Percentiles rank a stretch among this genome's conserved stretches.
phyloP scores from a whole-genome alignment of 306 rosid species.

The Senna tora region DNA sequence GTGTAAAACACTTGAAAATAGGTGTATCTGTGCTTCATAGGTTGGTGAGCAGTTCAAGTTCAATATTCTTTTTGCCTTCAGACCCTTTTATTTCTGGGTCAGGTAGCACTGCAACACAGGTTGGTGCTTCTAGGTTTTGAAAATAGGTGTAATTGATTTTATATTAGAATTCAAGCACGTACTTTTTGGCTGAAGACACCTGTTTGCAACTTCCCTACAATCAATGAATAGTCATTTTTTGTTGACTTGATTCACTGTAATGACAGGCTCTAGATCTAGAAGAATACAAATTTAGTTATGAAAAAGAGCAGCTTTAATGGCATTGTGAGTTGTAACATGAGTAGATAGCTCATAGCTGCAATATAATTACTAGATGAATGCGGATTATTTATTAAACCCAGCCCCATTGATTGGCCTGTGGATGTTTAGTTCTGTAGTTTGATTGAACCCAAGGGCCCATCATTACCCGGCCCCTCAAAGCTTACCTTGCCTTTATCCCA shows the following conservation, averaged over 20 bases:
- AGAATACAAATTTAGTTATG: neutral
- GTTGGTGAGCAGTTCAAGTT: neutral
- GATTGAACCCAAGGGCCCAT: too few species aligned
- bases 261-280: neutral
- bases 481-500: too few species aligned
- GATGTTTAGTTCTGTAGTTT: too few species aligned
- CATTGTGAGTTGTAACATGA: neutral
- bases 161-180: neutral
- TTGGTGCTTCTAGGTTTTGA: neutral
- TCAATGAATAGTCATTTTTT: neutral
- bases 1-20: too few species aligned
- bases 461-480: too few species aligned
- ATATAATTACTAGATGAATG: neutral
- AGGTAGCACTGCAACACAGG: neutral
- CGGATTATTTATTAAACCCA: neutral
- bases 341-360: neutral
- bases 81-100: neutral
- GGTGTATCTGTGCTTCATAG: neutral
- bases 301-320: neutral
- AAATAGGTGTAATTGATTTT: neutral
- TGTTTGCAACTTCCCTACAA: neutral
- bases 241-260: conserved; percentile 5
- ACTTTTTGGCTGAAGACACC: neutral
- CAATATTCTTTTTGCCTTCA: neutral
- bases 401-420: neutral